These are phyloP conservation scores for Annulohypoxylon moriforme DNA, from an alignment of 495 filamentous ascomycete genomes.

Conservation along the genomic window DNA sequence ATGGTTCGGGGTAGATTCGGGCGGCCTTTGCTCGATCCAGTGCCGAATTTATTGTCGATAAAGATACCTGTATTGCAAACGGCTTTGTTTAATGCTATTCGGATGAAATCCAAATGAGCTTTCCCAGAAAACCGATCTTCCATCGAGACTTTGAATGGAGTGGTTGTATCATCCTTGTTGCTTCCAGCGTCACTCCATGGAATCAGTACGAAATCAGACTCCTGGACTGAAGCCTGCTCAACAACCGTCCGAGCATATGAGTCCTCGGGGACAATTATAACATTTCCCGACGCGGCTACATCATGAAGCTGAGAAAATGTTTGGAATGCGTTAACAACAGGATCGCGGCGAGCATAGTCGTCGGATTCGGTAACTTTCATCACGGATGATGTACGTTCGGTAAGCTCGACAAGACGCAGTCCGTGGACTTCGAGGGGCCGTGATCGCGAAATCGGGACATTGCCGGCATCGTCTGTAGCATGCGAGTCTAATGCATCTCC, in stretches of 20 bases:
- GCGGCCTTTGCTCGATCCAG: constrained; percentile 51
- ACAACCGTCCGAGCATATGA: constrained; percentile 83
- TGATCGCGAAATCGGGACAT: constrained; percentile 46
- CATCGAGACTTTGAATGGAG: constrained; percentile 49
- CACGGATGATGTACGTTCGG: constrained; percentile 91
- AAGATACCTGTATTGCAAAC: constrained; percentile 82
- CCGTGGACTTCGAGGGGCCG: constrained; percentile 83
- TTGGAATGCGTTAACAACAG: constrained; percentile 90
- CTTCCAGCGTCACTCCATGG: constrained; percentile 92
- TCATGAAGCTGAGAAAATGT: constrained; percentile 89
- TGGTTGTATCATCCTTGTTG: constrained; percentile 69
- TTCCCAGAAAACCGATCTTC: constrained; percentile 63
- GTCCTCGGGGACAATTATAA: constrained; percentile 78
- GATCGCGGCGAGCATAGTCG: constrained; percentile 80
- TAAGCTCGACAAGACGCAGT: constrained; percentile 85
- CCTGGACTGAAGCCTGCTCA: constrained; percentile 71
- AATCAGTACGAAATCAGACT: constrained; percentile 83
- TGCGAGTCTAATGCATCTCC: constrained; percentile 43
- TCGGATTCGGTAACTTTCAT: constrained; percentile 92
- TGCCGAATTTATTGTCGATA: constrained; percentile 77
- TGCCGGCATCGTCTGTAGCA: constrained; percentile 32
- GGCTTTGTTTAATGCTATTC: constrained; percentile 68
- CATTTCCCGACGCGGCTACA: constrained; percentile 82
- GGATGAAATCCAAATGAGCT: constrained; percentile 74
- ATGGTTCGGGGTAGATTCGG: constrained; percentile 57